Conservation (phyloP, 2,329 filamentous ascomycete genomes). For the Emergomyces orientalis region DNA sequence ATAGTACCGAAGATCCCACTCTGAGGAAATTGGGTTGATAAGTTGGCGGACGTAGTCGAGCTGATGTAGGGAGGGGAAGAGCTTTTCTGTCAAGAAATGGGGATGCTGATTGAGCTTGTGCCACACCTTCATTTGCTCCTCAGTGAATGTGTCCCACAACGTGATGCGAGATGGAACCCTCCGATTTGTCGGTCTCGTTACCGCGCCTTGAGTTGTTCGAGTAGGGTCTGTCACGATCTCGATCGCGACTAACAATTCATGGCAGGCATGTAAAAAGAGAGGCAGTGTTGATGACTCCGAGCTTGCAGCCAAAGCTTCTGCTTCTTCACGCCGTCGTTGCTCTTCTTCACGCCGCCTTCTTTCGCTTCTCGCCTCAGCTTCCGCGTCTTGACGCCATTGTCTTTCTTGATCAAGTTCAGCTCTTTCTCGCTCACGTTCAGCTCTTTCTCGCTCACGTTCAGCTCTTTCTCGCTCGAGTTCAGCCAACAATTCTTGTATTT, state of each 20-base stretch:
- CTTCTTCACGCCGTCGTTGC: not conserved
- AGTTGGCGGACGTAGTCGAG: slow-evolving; percentile 10
- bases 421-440: slow-evolving; percentile 15
- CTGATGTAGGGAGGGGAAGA: slow-evolving; percentile 12
- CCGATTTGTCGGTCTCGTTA: slow-evolving; percentile 12
- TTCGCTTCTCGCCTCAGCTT: not conserved
- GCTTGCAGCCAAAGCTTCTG: not conserved
- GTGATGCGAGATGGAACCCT: slow-evolving; percentile 12
- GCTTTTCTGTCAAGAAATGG: slow-evolving; percentile 8
- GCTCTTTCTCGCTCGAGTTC: slow-evolving; percentile 7
- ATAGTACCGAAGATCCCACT: slow-evolving; percentile 28
- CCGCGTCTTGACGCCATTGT: slow-evolving; percentile 17
- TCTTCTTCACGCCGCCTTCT: not conserved
- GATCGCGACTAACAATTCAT: slow-evolving; percentile 12
- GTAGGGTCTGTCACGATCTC: slow-evolving; percentile 12
- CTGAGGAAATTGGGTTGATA: slow-evolving; percentile 28
- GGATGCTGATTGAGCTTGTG: slow-evolving; percentile 7
- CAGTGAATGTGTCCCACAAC: slow-evolving; percentile 10
- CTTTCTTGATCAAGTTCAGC: slow-evolving; percentile 20
- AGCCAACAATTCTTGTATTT: slow-evolving; percentile 4
- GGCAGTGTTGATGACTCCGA: slow-evolving; percentile 9
- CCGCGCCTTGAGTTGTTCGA: slow-evolving; percentile 14
- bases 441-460: slow-evolving; percentile 7
- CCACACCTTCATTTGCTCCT: slow-evolving; percentile 11
- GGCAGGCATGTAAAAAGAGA: slow-evolving; percentile 11